Evolutionary conservation across 2,329 filamentous ascomycete species (phyloP), one percentile per base, ranked within the genome.

Genomic region (Alternaria metachromatica): DNA sequence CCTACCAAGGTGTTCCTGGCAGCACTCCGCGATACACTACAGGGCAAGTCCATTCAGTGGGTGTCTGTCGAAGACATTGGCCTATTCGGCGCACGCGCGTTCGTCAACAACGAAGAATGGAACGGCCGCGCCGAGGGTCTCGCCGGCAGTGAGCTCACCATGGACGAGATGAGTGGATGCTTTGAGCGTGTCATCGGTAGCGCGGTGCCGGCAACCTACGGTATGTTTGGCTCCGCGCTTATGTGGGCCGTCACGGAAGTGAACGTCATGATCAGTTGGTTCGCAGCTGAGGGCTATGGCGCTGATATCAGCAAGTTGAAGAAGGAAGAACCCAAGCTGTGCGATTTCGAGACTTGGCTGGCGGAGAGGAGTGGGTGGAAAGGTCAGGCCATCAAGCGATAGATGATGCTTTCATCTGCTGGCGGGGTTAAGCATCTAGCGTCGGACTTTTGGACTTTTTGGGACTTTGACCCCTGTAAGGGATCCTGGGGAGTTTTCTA

Each of bases 111-210:
- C 3, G 73, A 82, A 1, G 72, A 81, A 53, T 87, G 82, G 74
- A 80, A 81, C 33, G 80, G 81, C 41, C 78, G 77, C 18, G 80
- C 79, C 6, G 78, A 87, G 43, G 82, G 83, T 5, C 71, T 88
- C 20, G 86, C 86, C 0, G 86, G 86, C 2, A 86, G 87, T 66
- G 84, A 86, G 51, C 71, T 87, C 33, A 84, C 82, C 0, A 83
- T 83, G 58, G 78, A 80, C 0, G 77, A 86, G 62, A 80, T 85
- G 59, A 79, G 75, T 28, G 74, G 76, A 21, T 79, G 81, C 18
- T 87, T 86, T 70, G 79, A 84, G 75, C 72, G 80, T 21, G 80
- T 79, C 28, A 83, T 82, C 5, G 85, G 85, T 0, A 72, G 78
- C 33, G 74, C 80, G 4, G 74, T 84, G 15, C 84, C 84, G 0